Evolutionary conservation across 768 basidiomycete genomes (phyloP), one percentile per base, ranked within the genome.

Genomic region (Daedalea quercina): DNA sequence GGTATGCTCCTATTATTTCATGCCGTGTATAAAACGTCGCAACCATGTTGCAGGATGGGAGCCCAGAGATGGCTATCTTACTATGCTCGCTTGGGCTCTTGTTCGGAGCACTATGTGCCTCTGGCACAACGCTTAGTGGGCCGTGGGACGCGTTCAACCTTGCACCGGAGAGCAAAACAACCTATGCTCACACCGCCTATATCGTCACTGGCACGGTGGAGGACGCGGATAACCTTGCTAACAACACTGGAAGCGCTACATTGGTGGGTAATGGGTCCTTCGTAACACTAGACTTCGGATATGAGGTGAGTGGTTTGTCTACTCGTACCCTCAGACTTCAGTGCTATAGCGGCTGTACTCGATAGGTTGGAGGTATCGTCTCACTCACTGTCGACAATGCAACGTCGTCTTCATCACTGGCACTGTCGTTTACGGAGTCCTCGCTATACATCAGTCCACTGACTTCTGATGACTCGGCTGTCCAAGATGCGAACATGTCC

Each of bases 381-480:
- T 78, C 79, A 0, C 45, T 81, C 44, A 76, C 69, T 54, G 68
- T 81, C 41, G 64, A 70, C 46, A 56, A 63, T 11, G 55, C 67
- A 13, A 57, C 70, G 0, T 51, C 69, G 0, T 55, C 58, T 0
- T 70, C 78, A 0, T 56, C 72, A 0, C 60, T 80, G 9, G 72
- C 78, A 0, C 73, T 83, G 26, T 76, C 80, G 0, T 83, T 81
- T 69, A 79, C 78, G 1, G 80, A 83, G 55, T 82, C 80, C 0
- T 74, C 80, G 0, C 47, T 68, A 35, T 81, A 79, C 68, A 79
- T 82, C 28, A 71, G 76, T 19, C 76, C 79, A 1, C 63, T 67
- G 1, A 72, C 73, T 0, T 80, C 80, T 0, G 80, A 81, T 55
- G 80, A 81, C 60, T 69, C 69, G 0, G 54, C 67, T 3, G 61